Evolutionary conservation across 805 yeast species (phyloP).

Genomic region (Candida anglica): DNA sequence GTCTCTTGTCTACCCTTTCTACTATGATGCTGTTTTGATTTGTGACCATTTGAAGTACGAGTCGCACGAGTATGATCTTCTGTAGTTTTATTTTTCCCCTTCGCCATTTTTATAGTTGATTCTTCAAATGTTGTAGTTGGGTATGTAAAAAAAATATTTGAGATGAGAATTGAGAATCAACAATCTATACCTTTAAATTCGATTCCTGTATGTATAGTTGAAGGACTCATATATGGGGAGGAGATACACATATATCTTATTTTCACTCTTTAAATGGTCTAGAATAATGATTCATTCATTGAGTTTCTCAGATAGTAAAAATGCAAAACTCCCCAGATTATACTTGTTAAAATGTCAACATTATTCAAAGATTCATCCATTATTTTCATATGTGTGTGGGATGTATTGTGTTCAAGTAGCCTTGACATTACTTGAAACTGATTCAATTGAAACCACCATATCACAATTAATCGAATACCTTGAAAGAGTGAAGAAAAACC

Average conservation of each 20-base stretch:
- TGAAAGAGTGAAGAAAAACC: neutral
- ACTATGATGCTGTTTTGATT: constrained; percentile 49
- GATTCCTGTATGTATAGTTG: no score
- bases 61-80: constrained; percentile 32
- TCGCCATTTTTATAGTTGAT: constrained; percentile 43
- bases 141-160: neutral
- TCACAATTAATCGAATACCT: constrained; percentile 2
- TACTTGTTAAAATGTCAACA: constrained; percentile 5
- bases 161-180: neutral
- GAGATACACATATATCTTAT: no score
- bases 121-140: no score
- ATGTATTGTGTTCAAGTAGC: constrained; percentile 1
- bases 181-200: no score
- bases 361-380: constrained; percentile 1
- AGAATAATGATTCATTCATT: no score
- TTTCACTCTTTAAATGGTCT: no score
- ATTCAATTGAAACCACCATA: neutral
- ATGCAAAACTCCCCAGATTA: neutral
- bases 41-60: constrained; percentile 53
- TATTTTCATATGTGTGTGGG: constrained; percentile 4
- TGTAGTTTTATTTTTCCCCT: constrained; percentile 50
- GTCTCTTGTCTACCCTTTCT: constrained; percentile 32
- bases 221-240: no score
- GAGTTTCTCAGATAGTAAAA: constrained; percentile 1
- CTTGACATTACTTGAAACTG: neutral